Base-by-base conservation (phyloP, 2,329 filamentous ascomycete species). In the Fusarium brachygibbosum region DNA sequence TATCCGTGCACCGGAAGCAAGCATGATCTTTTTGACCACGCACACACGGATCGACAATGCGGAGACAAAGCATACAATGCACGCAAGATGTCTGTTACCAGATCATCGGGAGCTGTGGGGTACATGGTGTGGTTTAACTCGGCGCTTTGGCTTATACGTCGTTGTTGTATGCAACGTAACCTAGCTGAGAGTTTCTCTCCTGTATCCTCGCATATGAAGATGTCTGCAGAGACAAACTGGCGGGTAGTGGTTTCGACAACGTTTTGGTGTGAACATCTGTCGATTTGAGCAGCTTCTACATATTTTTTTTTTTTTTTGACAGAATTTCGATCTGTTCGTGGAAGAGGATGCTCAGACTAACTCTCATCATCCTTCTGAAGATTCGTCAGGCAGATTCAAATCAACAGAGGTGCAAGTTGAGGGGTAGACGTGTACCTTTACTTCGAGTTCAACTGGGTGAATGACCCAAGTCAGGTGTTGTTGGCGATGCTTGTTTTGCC, bases 41-140 rank as follows among this genome's bases (percentile, higher is more conserved):
- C 2, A 55, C 9, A 31, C 60, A n/a, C 37, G 41, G 2, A 50
- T 63, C 52, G 45, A 44, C 17, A 25, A 50, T 37, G 32, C 54
- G 6, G 10, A 41, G 5, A 57, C 66, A 11, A 51, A 53, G 29
- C 44, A 38, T 32, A 63, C 14, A 23, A 13, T 29, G 38, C 13
- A 54, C 69, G 1, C 12, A 73, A 16, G 17, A 12, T 80, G 32
- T 70, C 81, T 11, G 63, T 81, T 25, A 79, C 78, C 14, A 79
- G 76, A 6, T 78, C 77, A 3, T 76, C 75, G 7, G 79, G 5
- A 25, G 77, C 76, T 2, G 77, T 81, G 13, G 80, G 79, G 2
- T 73, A 74, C 28, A 79, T 16, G 10, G 76, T 61, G 63, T 76
- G 2, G 75, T 81, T 7, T 76, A 80, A 64, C 68, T 81, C 21